Percentiles rank a stretch among this genome's conserved stretches.
phyloP scores from a whole-genome alignment of 2,329 filamentous ascomycete species.

The Nemania sp. region DNA sequence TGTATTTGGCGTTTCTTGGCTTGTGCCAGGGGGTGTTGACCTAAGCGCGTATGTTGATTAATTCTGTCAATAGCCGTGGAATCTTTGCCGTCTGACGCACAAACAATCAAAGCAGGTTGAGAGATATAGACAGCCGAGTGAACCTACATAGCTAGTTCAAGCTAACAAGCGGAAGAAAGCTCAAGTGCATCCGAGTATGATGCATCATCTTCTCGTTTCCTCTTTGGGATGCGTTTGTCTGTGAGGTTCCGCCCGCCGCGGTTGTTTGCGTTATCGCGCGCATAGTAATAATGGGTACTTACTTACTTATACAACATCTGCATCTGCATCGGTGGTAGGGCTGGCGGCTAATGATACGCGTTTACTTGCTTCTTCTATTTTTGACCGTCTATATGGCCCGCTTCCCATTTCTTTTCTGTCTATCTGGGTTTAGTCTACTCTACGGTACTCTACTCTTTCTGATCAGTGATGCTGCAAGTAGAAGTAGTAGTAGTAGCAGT shows the following conservation, averaged over 20 bases:
- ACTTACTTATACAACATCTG: constrained; percentile 5
- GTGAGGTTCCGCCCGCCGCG: constrained; percentile 13
- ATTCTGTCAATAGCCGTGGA: too few relatives aligned
- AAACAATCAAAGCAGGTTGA: too few relatives aligned
- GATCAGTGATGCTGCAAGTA: too few relatives aligned
- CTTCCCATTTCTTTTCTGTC: constrained; percentile 6
- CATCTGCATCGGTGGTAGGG: constrained; percentile 35
- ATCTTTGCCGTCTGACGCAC: too few relatives aligned
- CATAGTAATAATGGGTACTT: constrained; percentile 27
- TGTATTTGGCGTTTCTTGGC: constrained; percentile 1
- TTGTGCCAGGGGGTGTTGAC: constrained; percentile 1
- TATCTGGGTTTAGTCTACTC: too few relatives aligned
- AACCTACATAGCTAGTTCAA: neutral
- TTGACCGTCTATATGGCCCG: constrained; percentile 34
- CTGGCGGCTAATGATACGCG: constrained; percentile 44
- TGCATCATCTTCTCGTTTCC: neutral
- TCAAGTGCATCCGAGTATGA: neutral
- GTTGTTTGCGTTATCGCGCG: constrained; percentile 27
- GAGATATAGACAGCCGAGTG: too few relatives aligned
- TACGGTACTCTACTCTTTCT: too few relatives aligned
- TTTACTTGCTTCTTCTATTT: constrained; percentile 38
- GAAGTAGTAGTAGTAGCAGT: too few relatives aligned
- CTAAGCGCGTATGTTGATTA: too few relatives aligned
- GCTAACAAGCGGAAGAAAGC: neutral
- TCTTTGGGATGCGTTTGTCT: neutral